Conservation (phyloP, 2,329 filamentous ascomycete species). For the Aspergillus brunneoviolaceus region DNA sequence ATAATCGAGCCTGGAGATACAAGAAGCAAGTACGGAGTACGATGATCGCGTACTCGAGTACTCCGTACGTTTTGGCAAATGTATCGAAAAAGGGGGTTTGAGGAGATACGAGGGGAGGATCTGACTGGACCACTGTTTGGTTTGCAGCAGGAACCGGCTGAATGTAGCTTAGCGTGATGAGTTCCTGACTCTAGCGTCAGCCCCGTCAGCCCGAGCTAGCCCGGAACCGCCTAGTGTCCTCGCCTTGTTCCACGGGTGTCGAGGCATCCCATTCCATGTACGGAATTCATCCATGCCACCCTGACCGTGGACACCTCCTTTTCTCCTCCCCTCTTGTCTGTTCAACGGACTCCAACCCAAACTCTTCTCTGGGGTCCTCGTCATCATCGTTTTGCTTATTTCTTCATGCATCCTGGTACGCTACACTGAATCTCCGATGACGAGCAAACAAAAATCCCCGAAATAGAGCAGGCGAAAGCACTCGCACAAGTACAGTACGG, state of each 20-base stretch:
- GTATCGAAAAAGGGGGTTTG: slow-evolving; percentile 5
- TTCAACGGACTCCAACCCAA: not conserved
- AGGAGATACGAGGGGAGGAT: not conserved
- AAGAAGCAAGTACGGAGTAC: not conserved
- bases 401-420: not conserved
- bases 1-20: not conserved
- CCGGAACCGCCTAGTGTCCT: slow-evolving; percentile 2
- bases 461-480: not conserved
- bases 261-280: slow-evolving; percentile 3
- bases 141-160: slow-evolving; percentile 8
- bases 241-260: slow-evolving; percentile 16
- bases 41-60: not conserved
- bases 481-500: not conserved
- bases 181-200: slow-evolving; percentile 11
- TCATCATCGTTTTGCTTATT: slow-evolving; percentile 1
- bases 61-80: not conserved
- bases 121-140: not conserved
- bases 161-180: slow-evolving; percentile 8
- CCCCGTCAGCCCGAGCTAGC: not conserved
- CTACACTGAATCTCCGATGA: not conserved
- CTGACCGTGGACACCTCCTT: not conserved
- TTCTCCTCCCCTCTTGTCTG: not conserved
- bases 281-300: slow-evolving; percentile 2
- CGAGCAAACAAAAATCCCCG: not conserved
- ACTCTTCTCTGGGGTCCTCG: not conserved